Conservation (phyloP, 208 protist genomes). For the Crithidia thermophila region DNA sequence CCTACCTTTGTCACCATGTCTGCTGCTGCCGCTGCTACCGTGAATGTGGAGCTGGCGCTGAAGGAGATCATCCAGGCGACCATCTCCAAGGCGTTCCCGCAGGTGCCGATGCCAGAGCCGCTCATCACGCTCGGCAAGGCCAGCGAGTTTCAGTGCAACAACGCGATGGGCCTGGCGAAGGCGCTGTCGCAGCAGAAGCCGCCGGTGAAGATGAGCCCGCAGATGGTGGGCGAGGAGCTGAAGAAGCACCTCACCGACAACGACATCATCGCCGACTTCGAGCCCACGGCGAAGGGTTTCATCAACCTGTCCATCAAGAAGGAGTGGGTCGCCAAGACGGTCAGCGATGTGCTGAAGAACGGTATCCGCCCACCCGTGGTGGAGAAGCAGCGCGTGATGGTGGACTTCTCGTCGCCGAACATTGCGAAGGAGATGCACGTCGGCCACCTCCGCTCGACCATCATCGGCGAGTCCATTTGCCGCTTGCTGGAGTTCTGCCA, state of each 20-base stretch:
- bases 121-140: conserved; percentile 84
- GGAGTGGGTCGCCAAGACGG: conserved; percentile 61
- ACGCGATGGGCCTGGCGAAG: conserved; percentile 93
- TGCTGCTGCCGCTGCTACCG: conserved; percentile 21
- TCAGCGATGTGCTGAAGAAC: conserved; percentile 53
- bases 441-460: conserved; percentile 98
- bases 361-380: conserved; percentile 77
- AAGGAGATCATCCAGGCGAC: conserved; percentile 75
- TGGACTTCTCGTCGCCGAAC: conserved; percentile 99
- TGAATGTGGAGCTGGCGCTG: conserved; percentile 84
- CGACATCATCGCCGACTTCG: conserved; percentile 83
- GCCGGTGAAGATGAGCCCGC: conserved; percentile 84
- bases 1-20: conserved; percentile 20
- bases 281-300: conserved; percentile 92
- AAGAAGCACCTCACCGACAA: conserved; percentile 78
- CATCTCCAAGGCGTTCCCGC: conserved; percentile 86
- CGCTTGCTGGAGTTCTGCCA: conserved; percentile 95
- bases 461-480: conserved; percentile 97
- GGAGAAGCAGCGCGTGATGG: conserved; percentile 78
- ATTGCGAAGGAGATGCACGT: conserved; percentile 99
- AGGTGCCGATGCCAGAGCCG: conserved; percentile 54
- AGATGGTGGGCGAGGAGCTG: conserved; percentile 84
- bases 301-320: conserved; percentile 90
- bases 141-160: conserved; percentile 96
- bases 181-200: conserved; percentile 75